Conservation (phyloP, 2,329 filamentous ascomycete genomes). For the Ascochyta fabae region DNA sequence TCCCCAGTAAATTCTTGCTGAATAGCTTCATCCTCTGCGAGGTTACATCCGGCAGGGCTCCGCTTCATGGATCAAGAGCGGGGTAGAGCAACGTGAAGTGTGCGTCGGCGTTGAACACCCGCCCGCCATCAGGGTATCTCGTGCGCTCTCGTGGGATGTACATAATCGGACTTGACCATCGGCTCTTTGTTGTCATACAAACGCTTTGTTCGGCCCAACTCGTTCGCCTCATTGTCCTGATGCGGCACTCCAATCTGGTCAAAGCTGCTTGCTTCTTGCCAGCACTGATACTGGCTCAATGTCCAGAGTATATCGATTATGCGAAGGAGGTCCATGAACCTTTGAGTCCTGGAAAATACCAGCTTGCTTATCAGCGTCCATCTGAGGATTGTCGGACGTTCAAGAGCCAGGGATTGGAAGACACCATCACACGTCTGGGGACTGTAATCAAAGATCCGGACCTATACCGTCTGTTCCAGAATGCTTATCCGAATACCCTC, state of each 20-base stretch:
- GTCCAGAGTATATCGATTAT: constrained; percentile 55
- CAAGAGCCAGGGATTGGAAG: constrained; percentile 53
- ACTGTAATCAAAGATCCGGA: constrained; percentile 60
- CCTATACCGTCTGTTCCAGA: constrained; percentile 72
- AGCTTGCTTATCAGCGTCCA: constrained; percentile 56
- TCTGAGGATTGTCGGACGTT: constrained; percentile 55
- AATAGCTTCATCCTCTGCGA: constrained; percentile 32
- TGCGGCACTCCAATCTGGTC: constrained; percentile 31
- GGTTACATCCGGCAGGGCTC: constrained; percentile 28
- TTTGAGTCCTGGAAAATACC: constrained; percentile 52
- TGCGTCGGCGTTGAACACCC: constrained; percentile 22
- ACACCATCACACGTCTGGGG: constrained; percentile 44
- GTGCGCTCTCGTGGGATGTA: constrained; percentile 4
- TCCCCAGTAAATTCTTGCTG: constrained; percentile 6
- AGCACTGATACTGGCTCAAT: constrained; percentile 41
- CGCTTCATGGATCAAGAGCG: constrained; percentile 36
- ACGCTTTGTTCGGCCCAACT: not conserved
- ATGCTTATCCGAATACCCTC: constrained; percentile 76
- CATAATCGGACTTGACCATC: constrained; percentile 1
- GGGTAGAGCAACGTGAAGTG: constrained; percentile 36
- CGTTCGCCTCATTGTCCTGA: constrained; percentile 17
- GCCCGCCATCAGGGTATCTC: not conserved
- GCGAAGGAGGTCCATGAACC: constrained; percentile 51
- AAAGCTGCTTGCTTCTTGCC: constrained; percentile 24
- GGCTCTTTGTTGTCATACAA: not conserved